Conservation (phyloP, 306 rosid species). For the Coriaria nepalensis region DNA sequence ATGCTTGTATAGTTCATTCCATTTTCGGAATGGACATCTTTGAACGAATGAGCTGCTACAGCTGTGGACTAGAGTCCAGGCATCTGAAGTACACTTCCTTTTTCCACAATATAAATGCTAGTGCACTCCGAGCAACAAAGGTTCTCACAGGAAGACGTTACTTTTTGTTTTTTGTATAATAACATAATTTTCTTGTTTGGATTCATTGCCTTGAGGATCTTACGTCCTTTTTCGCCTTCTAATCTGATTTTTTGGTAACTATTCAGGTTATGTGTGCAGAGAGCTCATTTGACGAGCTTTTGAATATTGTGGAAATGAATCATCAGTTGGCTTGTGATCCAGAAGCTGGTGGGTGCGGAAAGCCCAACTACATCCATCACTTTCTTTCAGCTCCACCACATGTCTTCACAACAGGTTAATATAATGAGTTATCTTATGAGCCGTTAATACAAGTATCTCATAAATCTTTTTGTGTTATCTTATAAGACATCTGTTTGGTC, state of each 20-base stretch:
- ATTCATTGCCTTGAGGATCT: no score
- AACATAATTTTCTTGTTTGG: no score
- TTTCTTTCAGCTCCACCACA: constrained; percentile 72
- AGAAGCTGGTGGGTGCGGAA: constrained; percentile 83
- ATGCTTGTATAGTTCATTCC: constrained; percentile 79
- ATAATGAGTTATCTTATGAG: background rate
- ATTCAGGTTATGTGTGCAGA: constrained; percentile 50
- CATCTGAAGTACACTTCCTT: constrained; percentile 84
- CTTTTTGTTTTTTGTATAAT: no score
- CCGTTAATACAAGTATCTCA: constrained; percentile 1
- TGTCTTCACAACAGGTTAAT: constrained; percentile 81
- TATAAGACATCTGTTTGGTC: constrained; percentile 5
- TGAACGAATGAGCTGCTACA: constrained; percentile 80
- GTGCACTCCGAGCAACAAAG: constrained; percentile 85
- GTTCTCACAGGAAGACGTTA: constrained; percentile 23
- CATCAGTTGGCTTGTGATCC: constrained; percentile 84
- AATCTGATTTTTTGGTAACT: constrained; percentile 16
- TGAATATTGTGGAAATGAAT: constrained; percentile 77
- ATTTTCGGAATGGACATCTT: constrained; percentile 80
- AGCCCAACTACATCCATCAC: constrained; percentile 78
- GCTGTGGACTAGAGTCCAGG: constrained; percentile 74
- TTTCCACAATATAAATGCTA: constrained; percentile 91
- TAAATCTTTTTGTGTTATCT: background rate
- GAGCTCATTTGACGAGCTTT: constrained; percentile 67
- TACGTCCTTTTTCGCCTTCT: constrained; percentile 11